These are phyloP conservation scores for Globisporangium perplexum DNA, from an alignment of 352 stramenopile genomes.

Conservation along the genomic window DNA sequence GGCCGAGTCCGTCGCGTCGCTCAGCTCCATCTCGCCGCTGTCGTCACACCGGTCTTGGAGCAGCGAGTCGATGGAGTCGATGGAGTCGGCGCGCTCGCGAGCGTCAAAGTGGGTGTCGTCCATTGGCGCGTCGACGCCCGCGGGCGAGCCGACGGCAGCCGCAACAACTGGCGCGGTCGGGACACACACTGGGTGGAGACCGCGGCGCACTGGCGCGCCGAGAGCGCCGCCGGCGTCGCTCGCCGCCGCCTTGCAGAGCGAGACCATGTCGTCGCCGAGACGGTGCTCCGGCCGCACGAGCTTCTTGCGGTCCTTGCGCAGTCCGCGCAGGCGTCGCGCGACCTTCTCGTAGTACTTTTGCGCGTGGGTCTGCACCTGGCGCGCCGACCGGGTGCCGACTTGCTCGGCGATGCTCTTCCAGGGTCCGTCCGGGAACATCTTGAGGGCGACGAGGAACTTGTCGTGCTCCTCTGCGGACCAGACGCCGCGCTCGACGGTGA, in stretches of 20 bases:
- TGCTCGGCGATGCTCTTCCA: constrained; percentile 25
- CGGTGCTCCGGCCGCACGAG: constrained; percentile 49
- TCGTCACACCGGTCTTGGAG: not conserved
- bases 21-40: constrained; percentile 6
- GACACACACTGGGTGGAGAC: constrained; percentile 4
- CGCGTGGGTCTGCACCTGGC: constrained; percentile 58
- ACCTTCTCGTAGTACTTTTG: constrained; percentile 75
- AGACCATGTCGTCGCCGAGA: constrained; percentile 38
- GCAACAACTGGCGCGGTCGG: not conserved
- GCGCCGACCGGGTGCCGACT: constrained; percentile 35
- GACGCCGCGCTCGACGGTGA: constrained; percentile 6
- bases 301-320: constrained; percentile 60
- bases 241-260: constrained; percentile 15
- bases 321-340: constrained; percentile 42
- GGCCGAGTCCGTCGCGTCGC: constrained; percentile 5
- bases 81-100: constrained; percentile 1
- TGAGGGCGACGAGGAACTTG: constrained; percentile 24
- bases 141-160: constrained; percentile 1
- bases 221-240: not conserved
- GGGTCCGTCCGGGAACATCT: constrained; percentile 24
- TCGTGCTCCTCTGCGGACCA: constrained; percentile 35
- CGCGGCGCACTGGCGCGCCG: constrained; percentile 1
- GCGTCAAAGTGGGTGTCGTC: constrained; percentile 1
- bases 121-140: constrained; percentile 3
- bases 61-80: constrained; percentile 2